A percentile compares a stretch with the other conserved stretches of the same genome.
phyloP scores from a whole-genome alignment of 2,329 filamentous ascomycete genomes.

The Blastomyces gilchristii region DNA sequence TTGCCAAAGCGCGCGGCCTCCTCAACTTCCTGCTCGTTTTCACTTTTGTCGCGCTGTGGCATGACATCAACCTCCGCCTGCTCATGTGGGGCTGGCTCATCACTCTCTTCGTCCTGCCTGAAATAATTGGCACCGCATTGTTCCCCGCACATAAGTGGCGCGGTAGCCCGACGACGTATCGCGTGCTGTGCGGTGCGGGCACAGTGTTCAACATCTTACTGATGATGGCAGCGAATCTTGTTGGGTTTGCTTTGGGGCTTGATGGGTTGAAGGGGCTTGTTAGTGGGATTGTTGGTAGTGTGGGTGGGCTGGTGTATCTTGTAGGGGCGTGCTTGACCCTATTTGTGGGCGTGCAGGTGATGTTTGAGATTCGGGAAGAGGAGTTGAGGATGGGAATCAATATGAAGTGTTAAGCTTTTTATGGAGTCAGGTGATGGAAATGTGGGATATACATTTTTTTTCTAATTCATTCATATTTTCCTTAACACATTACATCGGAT shows the following conservation, averaged over 20 bases:
- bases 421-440: background rate
- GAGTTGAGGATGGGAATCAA: slow-evolving; percentile 74
- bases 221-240: slow-evolving; percentile 92
- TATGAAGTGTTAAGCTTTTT: slow-evolving; percentile 58
- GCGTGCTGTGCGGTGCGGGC: slow-evolving; percentile 69
- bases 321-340: slow-evolving; percentile 58
- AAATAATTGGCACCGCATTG: slow-evolving; percentile 59
- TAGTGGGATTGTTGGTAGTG: slow-evolving; percentile 63
- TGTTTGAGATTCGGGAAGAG: slow-evolving; percentile 87
- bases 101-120: slow-evolving; percentile 85
- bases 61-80: slow-evolving; percentile 84
- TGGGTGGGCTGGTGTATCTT: slow-evolving; percentile 66
- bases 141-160: slow-evolving; percentile 70
- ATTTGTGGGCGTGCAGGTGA: slow-evolving; percentile 80
- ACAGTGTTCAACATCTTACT: slow-evolving; percentile 77
- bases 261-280: slow-evolving; percentile 75
- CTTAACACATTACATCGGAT: background rate
- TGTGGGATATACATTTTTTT: background rate
- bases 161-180: slow-evolving; percentile 58
- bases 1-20: slow-evolving; percentile 49
- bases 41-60: slow-evolving; percentile 95
- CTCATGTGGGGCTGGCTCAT: slow-evolving; percentile 97
- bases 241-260: slow-evolving; percentile 85
- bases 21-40: slow-evolving; percentile 77
- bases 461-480: background rate